Evolutionary conservation across 441 rosid species (phyloP).

Genomic region (Populus hybrid): DNA sequence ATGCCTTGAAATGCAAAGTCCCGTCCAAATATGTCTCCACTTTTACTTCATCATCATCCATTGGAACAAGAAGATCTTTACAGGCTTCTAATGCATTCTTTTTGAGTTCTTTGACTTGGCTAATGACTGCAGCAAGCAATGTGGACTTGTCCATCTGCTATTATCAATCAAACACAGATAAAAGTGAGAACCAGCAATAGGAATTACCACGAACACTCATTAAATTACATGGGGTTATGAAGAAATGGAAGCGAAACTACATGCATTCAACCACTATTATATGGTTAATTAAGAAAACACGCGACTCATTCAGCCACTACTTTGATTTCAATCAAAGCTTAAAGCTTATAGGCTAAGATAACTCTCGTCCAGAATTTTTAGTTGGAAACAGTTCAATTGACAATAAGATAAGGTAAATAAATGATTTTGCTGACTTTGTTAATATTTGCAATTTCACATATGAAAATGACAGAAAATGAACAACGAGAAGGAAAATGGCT

Average conservation of each 20-base stretch:
- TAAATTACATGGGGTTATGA: not conserved
- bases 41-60: constrained; percentile 50
- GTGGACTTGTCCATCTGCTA: constrained; percentile 71
- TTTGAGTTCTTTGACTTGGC: constrained; percentile 51
- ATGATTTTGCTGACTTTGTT: too few relatives aligned
- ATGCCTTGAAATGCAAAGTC: constrained; percentile 39
- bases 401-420: too few relatives aligned
- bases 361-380: too few relatives aligned
- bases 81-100: constrained; percentile 46
- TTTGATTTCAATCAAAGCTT: not conserved
- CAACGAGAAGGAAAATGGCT: not conserved
- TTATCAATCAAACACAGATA: not conserved
- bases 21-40: constrained; percentile 37
- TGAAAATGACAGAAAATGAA: not conserved
- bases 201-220: not conserved
- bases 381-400: too few relatives aligned
- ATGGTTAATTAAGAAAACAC: constrained; percentile 4
- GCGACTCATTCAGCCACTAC: not conserved
- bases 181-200: not conserved
- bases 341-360: too few relatives aligned
- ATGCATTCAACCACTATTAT: too few relatives aligned
- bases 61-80: constrained; percentile 46
- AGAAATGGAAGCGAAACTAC: not conserved
- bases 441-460: not conserved
- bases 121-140: constrained; percentile 60